These are phyloP conservation scores for Ustilago nuda DNA, from an alignment of 1,284 basidiomycete species.

Conservation along the genomic window DNA sequence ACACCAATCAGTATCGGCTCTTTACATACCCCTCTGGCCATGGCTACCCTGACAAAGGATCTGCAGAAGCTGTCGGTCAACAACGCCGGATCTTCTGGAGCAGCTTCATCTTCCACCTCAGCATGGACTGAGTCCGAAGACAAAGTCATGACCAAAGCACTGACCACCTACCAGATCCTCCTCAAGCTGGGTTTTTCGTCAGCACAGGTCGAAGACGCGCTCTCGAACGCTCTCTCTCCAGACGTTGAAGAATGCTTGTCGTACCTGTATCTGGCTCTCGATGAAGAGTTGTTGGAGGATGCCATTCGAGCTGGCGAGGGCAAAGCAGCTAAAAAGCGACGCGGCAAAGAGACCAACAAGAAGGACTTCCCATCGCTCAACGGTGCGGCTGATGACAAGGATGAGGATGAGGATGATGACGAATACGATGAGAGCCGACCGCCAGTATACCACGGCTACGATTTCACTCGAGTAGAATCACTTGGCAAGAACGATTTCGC, in stretches of 20 bases:
- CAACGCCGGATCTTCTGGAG: constrained; percentile 8
- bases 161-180: constrained; percentile 84
- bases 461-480: constrained; percentile 45
- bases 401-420: constrained; percentile 32
- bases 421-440: constrained; percentile 60
- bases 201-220: constrained; percentile 78
- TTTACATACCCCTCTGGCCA: constrained; percentile 37
- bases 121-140: constrained; percentile 47
- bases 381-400: constrained; percentile 26
- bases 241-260: constrained; percentile 89
- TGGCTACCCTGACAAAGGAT: constrained; percentile 46
- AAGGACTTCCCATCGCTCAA: constrained; percentile 25
- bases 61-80: constrained; percentile 39
- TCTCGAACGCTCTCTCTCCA: constrained; percentile 75
- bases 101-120: constrained; percentile 19
- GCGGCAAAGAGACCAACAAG: constrained; percentile 28
- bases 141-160: constrained; percentile 79
- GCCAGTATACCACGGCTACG: constrained; percentile 51
- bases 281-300: constrained; percentile 76
- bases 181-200: constrained; percentile 84
- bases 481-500: constrained; percentile 41
- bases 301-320: constrained; percentile 71
- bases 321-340: constrained; percentile 61
- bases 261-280: constrained; percentile 55
- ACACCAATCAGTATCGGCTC: constrained; percentile 42